Conservation (phyloP, 192 early-diverging fungal genomes). For the Coemansia javaensis region DNA sequence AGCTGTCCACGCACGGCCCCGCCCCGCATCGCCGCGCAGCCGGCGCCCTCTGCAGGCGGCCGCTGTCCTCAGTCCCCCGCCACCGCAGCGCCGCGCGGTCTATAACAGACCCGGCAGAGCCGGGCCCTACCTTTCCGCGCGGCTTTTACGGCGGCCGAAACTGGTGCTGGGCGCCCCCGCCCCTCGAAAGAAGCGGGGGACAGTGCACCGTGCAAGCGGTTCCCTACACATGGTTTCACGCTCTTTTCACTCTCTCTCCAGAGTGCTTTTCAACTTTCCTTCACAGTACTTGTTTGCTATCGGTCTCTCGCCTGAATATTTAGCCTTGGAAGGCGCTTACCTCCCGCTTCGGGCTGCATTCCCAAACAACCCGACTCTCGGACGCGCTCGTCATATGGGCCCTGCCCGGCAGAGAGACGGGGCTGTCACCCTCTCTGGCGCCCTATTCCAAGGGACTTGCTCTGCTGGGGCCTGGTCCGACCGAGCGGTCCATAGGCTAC, state of each 20-base stretch:
- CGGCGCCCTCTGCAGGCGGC: slow-evolving; percentile 5
- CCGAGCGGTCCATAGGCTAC: slow-evolving; percentile 57
- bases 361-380: slow-evolving; percentile 73
- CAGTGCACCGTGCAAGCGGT: slow-evolving; percentile 39
- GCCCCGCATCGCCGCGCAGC: not conserved
- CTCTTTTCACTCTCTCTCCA: slow-evolving; percentile 81
- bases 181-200: not conserved
- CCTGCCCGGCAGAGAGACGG: slow-evolving; percentile 44
- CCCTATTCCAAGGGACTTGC: slow-evolving; percentile 65
- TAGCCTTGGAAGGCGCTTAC: slow-evolving; percentile 77
- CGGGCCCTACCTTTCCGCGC: slow-evolving; percentile 44
- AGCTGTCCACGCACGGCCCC: slow-evolving; percentile 11
- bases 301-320: slow-evolving; percentile 77
- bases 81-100: slow-evolving; percentile 48
- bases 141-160: slow-evolving; percentile 49
- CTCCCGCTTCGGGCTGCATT: slow-evolving; percentile 71
- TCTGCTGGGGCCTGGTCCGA: slow-evolving; percentile 34
- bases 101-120: slow-evolving; percentile 56
- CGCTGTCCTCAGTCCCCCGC: slow-evolving; percentile 57
- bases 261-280: slow-evolving; percentile 82
- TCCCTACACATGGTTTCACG: slow-evolving; percentile 82
- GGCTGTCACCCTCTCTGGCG: slow-evolving; percentile 74
- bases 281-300: slow-evolving; percentile 87
- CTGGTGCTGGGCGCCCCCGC: slow-evolving; percentile 25
- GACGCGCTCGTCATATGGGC: slow-evolving; percentile 6